Evolutionary conservation across 1,139 yeast genomes (phyloP).

Genomic region (Blastobotrys raffinosifermentans): DNA sequence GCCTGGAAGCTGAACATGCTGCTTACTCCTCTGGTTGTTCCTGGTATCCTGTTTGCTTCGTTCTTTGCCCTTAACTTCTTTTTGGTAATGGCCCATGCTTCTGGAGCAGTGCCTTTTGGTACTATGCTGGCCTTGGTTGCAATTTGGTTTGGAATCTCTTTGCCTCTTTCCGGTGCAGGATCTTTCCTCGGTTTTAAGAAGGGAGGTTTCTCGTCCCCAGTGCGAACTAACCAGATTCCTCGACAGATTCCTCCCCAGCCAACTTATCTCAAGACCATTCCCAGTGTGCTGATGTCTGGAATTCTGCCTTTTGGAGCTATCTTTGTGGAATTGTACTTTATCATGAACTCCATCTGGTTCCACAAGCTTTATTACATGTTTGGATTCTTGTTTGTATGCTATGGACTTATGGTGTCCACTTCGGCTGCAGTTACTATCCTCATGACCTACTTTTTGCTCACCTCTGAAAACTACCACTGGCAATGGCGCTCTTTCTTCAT

Average conservation of each 20-base stretch:
- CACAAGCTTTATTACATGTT: conserved; percentile 94
- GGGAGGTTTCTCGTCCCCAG: conserved; percentile 60
- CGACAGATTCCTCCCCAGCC: conserved; percentile 94
- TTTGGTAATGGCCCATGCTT: conserved; percentile 68
- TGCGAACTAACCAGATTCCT: conserved; percentile 83
- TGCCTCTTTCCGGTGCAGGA: conserved; percentile 79
- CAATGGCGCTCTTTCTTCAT: conserved; percentile 89
- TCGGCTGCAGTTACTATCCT: conserved; percentile 76
- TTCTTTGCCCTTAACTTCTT: conserved; percentile 76
- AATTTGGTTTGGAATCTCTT: conserved; percentile 80
- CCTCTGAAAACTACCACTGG: conserved; percentile 94
- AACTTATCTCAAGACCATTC: conserved; percentile 65
- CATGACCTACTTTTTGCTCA: conserved; percentile 76
- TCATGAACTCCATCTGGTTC: conserved; percentile 86
- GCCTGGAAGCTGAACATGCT: conserved; percentile 83
- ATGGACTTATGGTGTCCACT: conserved; percentile 72
- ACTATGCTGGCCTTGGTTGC: conserved; percentile 76
- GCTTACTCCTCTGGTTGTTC: conserved; percentile 78
- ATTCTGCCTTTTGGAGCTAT: conserved; percentile 93
- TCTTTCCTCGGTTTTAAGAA: conserved; percentile 70
- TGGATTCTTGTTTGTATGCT: conserved; percentile 89
- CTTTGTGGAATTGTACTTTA: conserved; percentile 89
- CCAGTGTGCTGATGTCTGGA: conserved; percentile 73
- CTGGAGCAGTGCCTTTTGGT: conserved; percentile 94
- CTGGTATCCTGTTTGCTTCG: conserved; percentile 61